Evolutionary conservation across 108 stramenopile genomes (phyloP).

Genomic region (Pseudonitzschia delicatissima): DNA sequence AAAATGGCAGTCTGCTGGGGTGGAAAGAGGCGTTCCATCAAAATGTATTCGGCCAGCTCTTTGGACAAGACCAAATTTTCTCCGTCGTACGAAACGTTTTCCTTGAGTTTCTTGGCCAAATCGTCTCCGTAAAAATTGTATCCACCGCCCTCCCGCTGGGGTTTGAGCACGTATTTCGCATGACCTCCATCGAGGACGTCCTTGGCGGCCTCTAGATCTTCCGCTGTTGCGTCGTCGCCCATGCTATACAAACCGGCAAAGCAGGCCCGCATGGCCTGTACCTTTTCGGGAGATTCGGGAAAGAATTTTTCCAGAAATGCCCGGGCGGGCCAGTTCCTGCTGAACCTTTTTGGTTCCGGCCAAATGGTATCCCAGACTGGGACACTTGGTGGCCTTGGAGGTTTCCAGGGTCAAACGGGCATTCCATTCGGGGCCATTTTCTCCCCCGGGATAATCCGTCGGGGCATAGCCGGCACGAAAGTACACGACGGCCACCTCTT

Average conservation of each 20-base stretch:
- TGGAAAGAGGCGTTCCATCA: conserved; percentile 86
- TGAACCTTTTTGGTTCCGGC: conserved; percentile 98
- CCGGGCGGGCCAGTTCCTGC: conserved; percentile 87
- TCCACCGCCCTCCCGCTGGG: conserved; percentile 98
- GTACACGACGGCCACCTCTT: conserved; percentile 84
- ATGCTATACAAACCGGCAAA: conserved; percentile 85
- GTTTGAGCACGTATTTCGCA: conserved; percentile 90
- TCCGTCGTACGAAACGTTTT: conserved; percentile 39
- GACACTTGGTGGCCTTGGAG: conserved; percentile 90
- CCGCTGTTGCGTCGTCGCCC: conserved; percentile 66
- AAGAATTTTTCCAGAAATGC: conserved; percentile 87
- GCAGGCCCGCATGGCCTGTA: conserved; percentile 44
- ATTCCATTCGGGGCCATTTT: conserved; percentile 85
- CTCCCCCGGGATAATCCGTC: conserved; percentile 84
- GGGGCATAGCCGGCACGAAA: conserved; percentile 97
- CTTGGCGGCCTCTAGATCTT: conserved; percentile 62
- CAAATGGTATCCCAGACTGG: conserved; percentile 91
- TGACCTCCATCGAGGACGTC: conserved; percentile 66
- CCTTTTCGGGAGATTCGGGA: conserved; percentile 40
- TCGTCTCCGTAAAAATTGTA: conserved; percentile 95
- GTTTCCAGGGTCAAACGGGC: conserved; percentile 81
- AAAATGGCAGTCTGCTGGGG: conserved; percentile 71
- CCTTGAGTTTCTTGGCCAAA: conserved; percentile 51
- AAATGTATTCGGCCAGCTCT: conserved; percentile 74
- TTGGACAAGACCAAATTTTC: conserved; percentile 21